phyloP scores from a whole-genome alignment of 163 green algal genomes.

The Coccomyxa subellipsoidea region DNA sequence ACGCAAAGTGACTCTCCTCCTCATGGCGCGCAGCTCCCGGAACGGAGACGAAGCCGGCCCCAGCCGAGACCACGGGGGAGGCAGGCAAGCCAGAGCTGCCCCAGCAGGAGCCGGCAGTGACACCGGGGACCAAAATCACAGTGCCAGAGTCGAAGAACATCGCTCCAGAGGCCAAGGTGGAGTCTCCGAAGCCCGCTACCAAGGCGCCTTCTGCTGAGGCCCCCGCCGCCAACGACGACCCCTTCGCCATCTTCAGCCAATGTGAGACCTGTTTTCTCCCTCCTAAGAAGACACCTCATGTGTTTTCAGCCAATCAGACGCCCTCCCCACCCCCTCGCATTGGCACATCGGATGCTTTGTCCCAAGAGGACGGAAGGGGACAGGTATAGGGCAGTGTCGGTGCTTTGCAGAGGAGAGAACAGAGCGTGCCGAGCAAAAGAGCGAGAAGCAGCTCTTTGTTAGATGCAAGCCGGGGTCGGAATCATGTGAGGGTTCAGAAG shows the following conservation, averaged over 20 bases:
- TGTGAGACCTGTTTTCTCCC: background rate
- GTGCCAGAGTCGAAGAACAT: background rate
- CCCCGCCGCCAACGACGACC: background rate
- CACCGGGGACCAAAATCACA: background rate
- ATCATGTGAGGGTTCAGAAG: no score
- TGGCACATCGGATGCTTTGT: no score
- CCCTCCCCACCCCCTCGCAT: no score
- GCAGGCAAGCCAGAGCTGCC: slow-evolving; percentile 1
- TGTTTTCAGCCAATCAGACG: background rate
- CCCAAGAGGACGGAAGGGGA: no score
- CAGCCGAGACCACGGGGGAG: background rate
- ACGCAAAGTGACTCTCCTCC: no score
- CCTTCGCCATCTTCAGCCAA: background rate
- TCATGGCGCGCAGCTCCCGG: background rate
- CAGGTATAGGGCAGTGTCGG: no score
- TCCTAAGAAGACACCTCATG: background rate
- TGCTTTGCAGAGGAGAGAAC: no score
- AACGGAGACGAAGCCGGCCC: background rate
- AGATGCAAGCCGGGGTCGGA: no score
- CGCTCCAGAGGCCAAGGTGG: background rate
- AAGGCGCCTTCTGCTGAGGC: background rate
- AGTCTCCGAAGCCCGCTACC: background rate
- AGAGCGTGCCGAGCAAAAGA: no score
- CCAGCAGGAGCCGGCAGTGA: background rate
- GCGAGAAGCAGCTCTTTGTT: no score